A percentile compares a stretch with the other conserved stretches of the same genome.
Conservation (phyloP, 164 flowering plant genomes). For the Vitis amurensis region DNA sequence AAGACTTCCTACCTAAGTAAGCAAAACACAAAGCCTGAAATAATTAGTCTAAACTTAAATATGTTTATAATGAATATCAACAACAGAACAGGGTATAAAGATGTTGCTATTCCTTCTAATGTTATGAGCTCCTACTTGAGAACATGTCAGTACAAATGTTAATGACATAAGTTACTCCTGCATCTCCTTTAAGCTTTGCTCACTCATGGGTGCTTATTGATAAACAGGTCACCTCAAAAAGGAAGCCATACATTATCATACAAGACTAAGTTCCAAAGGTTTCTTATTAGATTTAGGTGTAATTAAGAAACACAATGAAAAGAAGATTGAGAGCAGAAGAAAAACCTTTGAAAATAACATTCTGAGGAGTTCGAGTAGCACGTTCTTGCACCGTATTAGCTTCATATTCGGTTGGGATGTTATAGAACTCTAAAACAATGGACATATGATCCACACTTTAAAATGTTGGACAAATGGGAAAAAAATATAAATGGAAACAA, state of each 20-base stretch:
- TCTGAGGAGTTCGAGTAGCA: constrained; percentile 41
- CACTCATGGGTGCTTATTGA: too few relatives aligned
- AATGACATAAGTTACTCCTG: neutral
- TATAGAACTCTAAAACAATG: constrained; percentile 47
- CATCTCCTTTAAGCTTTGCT: too few relatives aligned
- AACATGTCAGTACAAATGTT: neutral
- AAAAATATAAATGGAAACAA: neutral
- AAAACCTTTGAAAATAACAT: constrained; percentile 65
- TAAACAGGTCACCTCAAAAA: neutral
- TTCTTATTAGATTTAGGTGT: too few relatives aligned
- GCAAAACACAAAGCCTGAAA: constrained; percentile 4
- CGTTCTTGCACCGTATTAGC: constrained; percentile 34
- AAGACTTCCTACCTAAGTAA: constrained; percentile 63
- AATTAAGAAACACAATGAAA: too few relatives aligned
- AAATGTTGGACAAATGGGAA: neutral
- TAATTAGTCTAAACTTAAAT: constrained; percentile 2
- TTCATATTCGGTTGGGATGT: constrained; percentile 42
- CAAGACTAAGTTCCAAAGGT: too few relatives aligned
- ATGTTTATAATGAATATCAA: neutral
- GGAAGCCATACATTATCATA: neutral
- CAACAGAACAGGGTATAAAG: neutral
- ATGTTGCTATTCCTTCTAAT: neutral
- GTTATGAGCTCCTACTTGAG: neutral
- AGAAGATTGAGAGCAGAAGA: neutral
- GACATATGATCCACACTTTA: neutral